Base-by-base conservation (phyloP, 495 filamentous ascomycete species). In the Aspergillus hancockii region DNA sequence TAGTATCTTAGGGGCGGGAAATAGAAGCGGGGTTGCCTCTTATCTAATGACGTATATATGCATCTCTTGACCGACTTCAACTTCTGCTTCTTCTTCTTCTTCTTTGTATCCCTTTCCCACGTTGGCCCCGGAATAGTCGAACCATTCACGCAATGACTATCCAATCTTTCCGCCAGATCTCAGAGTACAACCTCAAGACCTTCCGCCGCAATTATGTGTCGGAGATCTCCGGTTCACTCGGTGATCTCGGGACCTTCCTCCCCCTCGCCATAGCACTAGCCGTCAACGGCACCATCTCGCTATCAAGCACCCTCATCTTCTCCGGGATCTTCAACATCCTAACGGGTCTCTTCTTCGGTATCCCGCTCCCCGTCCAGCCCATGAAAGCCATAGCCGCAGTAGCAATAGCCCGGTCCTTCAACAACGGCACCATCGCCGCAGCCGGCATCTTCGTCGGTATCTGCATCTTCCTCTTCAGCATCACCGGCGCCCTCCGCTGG, bases 311-410 rank as follows among this genome's bases (percentile, higher is more conserved):
- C 0, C 81, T 98, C 1, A 82, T 97, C 5, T 95, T 97, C 71
- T 89, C 90, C 0, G 93, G 93, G 1, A 60, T 93, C 7, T 92
- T 87, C 64, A 98, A 98, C 64, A 85, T 98, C 52, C 57, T 87
- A 6, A 96, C 91, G 0, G 93, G 93, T 9, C 66, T 87, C 4
- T 68, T 86, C 31, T 98, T 96, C 66, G 93, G 93, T 10, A 86
- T 97, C 22, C 92, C 92, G 0, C 69, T 96, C 0, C 92, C 92
- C 0, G 90, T 96, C 0, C 90, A 93, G 71, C 90, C 90, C 12
- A 91, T 94, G 89, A 92, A 95, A 77, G 93, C 93, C 18, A 93
- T 98, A 59, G 92, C 92, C 40, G 88, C 93, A 0, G 86, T 96
- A 0, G 90, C 92, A 14, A 88, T 98, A 50, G 83, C 88, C 12